Evolutionary conservation across 176 grass and related monocot species (phyloP).

Genomic region (Cymbopogon citratus): DNA sequence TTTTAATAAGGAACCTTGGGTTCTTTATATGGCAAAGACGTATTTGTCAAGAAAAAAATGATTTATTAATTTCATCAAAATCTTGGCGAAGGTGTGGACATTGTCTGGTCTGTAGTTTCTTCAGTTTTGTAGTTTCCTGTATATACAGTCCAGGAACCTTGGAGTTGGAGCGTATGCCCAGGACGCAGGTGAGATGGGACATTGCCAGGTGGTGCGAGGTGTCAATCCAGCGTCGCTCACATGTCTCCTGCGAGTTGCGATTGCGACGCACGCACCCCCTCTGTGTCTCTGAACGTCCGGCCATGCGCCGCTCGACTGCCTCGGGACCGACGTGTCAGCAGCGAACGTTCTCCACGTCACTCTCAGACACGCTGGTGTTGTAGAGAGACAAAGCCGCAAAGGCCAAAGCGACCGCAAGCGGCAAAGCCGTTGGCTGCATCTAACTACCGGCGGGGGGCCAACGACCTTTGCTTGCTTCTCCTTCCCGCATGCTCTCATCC

Average conservation of each 20-base stretch:
- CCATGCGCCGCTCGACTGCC: background rate
- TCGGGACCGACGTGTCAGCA: background rate
- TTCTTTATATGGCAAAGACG: too few species aligned
- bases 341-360: background rate
- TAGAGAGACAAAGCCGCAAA: background rate
- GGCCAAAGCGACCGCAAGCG: background rate
- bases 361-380: background rate
- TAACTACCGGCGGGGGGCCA: conserved; percentile 34
- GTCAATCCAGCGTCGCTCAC: background rate
- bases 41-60: too few species aligned
- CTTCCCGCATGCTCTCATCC: conserved; percentile 32
- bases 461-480: conserved; percentile 30
- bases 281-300: background rate
- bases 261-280: background rate
- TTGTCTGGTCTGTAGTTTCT: too few species aligned
- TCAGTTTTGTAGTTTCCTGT: too few species aligned
- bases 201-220: conserved; percentile 5
- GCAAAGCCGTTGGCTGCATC: conserved; percentile 34
- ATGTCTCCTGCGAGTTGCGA: background rate
- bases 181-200: background rate
- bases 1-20: too few species aligned
- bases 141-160: too few species aligned
- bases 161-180: background rate
- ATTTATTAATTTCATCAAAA: too few species aligned
- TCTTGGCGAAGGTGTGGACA: too few species aligned